Conservation (phyloP, 2,329 filamentous ascomycete species). For the Pseudogymnoascus sp. region DNA sequence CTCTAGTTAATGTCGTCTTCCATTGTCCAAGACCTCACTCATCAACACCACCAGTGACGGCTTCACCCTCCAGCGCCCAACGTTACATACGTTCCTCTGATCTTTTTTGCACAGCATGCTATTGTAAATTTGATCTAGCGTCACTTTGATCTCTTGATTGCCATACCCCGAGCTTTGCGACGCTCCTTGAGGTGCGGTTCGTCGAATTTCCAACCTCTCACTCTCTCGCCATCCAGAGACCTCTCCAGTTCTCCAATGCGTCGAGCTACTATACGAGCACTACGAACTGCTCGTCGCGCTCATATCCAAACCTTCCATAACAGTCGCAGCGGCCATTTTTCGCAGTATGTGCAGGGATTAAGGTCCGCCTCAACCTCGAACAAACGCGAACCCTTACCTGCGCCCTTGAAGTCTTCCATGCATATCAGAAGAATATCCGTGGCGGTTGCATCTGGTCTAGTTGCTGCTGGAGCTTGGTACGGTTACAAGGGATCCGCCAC, state of each 20-base stretch:
- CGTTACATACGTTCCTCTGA: background rate
- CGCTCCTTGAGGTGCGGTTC: background rate
- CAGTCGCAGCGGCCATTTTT: slow-evolving; percentile 34
- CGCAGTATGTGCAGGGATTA: slow-evolving; percentile 37
- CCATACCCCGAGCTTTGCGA: background rate
- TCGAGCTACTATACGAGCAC: slow-evolving; percentile 59
- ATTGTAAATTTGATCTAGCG: background rate
- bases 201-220: background rate
- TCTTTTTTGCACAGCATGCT: background rate
- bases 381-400: slow-evolving; percentile 28
- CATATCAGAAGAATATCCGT: slow-evolving; percentile 60
- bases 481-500: slow-evolving; percentile 44
- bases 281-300: slow-evolving; percentile 60
- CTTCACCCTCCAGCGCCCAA: background rate
- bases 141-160: background rate
- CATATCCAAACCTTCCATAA: slow-evolving; percentile 51
- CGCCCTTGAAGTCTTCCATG: slow-evolving; percentile 50
- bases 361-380: slow-evolving; percentile 36
- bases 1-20: background rate
- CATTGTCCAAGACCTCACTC: background rate
- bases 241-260: slow-evolving; percentile 50
- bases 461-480: slow-evolving; percentile 70
- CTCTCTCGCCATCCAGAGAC: background rate
- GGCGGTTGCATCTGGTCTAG: slow-evolving; percentile 59
- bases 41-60: slow-evolving; percentile 1